Conservation (phyloP, 352 stramenopile species). For the Thraustochytrium striatum region DNA sequence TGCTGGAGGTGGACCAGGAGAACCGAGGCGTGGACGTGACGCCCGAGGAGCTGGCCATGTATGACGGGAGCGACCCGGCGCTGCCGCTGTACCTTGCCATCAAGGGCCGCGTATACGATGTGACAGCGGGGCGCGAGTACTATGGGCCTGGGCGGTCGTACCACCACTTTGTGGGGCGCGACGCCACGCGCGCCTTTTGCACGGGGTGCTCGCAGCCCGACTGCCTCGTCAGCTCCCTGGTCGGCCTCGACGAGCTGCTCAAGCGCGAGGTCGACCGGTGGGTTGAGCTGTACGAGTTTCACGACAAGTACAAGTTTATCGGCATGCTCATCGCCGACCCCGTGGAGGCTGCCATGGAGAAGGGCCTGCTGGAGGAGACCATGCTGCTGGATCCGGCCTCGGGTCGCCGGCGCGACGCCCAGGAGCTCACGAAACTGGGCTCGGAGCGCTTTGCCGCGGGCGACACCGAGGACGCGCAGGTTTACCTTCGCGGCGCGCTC, state of each 20-base stretch:
- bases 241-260: background rate
- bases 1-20: background rate
- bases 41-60: slow-evolving; percentile 16
- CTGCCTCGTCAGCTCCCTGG: slow-evolving; percentile 13
- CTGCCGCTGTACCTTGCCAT: slow-evolving; percentile 36
- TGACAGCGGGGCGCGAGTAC: slow-evolving; percentile 24
- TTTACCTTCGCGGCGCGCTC: slow-evolving; percentile 8
- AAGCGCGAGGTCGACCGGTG: slow-evolving; percentile 34
- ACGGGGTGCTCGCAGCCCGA: slow-evolving; percentile 6
- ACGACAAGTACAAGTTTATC: slow-evolving; percentile 49
- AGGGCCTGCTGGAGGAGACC: background rate
- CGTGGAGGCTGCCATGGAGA: slow-evolving; percentile 22
- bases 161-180: slow-evolving; percentile 42
- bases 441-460: background rate
- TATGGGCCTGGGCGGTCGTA: slow-evolving; percentile 38
- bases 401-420: background rate
- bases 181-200: slow-evolving; percentile 46
- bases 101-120: slow-evolving; percentile 47
- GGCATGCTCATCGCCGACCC: slow-evolving; percentile 39
- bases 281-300: slow-evolving; percentile 48
- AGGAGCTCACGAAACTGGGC: background rate
- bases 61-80: slow-evolving; percentile 1
- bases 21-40: slow-evolving; percentile 1
- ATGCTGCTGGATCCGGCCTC: background rate
- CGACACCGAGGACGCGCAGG: background rate